These are phyloP conservation scores for Zalerion maritima DNA, from an alignment of 495 filamentous ascomycete species.

Conservation along the genomic window DNA sequence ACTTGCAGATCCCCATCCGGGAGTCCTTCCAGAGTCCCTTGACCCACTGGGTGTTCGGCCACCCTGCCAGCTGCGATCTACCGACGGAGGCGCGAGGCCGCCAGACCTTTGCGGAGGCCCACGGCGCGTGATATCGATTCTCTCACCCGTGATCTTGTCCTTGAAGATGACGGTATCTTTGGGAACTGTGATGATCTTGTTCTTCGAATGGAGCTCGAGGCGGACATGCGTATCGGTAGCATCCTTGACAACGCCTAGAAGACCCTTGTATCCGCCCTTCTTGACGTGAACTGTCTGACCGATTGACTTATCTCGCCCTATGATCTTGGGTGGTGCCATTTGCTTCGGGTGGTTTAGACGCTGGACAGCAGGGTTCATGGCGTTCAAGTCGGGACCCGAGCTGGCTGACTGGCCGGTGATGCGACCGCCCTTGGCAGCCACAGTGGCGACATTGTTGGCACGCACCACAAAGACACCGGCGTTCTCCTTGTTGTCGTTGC, in stretches of 20 bases:
- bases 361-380: slow-evolving; percentile 87
- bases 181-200: slow-evolving; percentile 67
- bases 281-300: slow-evolving; percentile 81
- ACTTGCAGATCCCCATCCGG: slow-evolving; percentile 55
- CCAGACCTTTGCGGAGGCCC: slow-evolving; percentile 20
- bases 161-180: slow-evolving; percentile 67
- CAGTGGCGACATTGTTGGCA: slow-evolving; percentile 67
- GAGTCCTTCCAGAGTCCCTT: slow-evolving; percentile 47
- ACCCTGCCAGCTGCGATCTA: slow-evolving; percentile 21
- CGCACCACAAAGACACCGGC: slow-evolving; percentile 82
- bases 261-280: slow-evolving; percentile 76
- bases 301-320: slow-evolving; percentile 73
- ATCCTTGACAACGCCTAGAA: slow-evolving; percentile 90
- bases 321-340: slow-evolving; percentile 65
- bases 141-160: slow-evolving; percentile 65
- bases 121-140: slow-evolving; percentile 50
- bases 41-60: slow-evolving; percentile 56
- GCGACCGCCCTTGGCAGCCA: slow-evolving; percentile 82
- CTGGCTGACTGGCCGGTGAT: slow-evolving; percentile 28
- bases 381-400: slow-evolving; percentile 57
- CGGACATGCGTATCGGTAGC: slow-evolving; percentile 70
- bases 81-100: slow-evolving; percentile 21
- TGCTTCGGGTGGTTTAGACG: slow-evolving; percentile 33
- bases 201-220: slow-evolving; percentile 85
- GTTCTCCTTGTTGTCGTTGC: slow-evolving; percentile 71